Evolutionary conservation across 2,329 filamentous ascomycete species (phyloP).

Genomic region (Hirsutella minnesotensis): DNA sequence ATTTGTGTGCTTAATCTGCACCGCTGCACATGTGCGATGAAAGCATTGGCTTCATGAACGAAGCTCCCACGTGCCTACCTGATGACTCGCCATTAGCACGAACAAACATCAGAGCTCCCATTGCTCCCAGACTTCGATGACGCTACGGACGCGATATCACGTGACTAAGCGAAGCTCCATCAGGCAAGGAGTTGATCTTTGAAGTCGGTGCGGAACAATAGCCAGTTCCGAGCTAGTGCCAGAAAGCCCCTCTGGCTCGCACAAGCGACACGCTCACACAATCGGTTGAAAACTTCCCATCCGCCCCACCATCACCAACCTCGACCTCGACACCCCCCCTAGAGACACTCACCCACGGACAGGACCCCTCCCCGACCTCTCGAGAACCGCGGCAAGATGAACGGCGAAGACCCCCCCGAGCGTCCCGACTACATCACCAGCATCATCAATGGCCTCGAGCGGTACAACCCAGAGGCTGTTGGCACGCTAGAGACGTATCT

Average conservation of each 20-base stretch:
- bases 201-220: slow-evolving; percentile 8
- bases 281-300: slow-evolving; percentile 27
- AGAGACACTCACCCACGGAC: slow-evolving; percentile 6
- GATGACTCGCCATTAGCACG: background rate
- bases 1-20: no score
- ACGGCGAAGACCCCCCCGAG: slow-evolving; percentile 78
- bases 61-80: no score
- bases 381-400: slow-evolving; percentile 37
- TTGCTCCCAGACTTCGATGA: background rate
- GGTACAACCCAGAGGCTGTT: slow-evolving; percentile 97
- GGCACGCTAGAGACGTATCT: slow-evolving; percentile 90
- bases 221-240: slow-evolving; percentile 11
- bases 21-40: no score
- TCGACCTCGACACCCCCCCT: slow-evolving; percentile 12
- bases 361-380: background rate
- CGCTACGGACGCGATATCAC: slow-evolving; percentile 17
- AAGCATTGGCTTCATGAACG: no score
- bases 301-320: slow-evolving; percentile 28
- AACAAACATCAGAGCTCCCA: background rate
- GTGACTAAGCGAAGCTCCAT: slow-evolving; percentile 12
- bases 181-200: background rate
- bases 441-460: slow-evolving; percentile 94
- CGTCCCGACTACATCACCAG: slow-evolving; percentile 82
- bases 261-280: slow-evolving; percentile 23
- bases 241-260: slow-evolving; percentile 7